Evolutionary conservation across 108 stramenopile species (phyloP), one percentile per base, ranked within the genome.

Genomic region (Nitzschia sp.): DNA sequence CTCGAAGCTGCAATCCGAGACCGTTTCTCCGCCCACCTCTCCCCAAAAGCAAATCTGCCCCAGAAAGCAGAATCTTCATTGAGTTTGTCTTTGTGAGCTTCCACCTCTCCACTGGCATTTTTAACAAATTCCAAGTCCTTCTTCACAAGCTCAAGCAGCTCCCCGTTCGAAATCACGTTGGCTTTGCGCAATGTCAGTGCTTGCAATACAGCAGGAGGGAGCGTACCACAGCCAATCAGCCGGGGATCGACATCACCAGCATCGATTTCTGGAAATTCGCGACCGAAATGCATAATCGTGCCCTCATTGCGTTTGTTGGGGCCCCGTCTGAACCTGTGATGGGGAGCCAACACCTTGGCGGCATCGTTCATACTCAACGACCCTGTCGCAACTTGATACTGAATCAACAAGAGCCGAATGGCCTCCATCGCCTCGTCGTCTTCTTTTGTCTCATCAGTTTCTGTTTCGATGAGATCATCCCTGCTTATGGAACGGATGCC

Each of bases 11-110:
- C 81, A 7, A 98, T 72, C 11, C 96, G 87, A 9, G 92, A 89
- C 59, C 90, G 86, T 70, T 97, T 96, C 48, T 85, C 90, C 6
- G 89, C 91, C 96, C 97, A 99, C 8, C 90, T 80, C 76, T 99
- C 97, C 10, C 96, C 95, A 69, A 97, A 97, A 21, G 93, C 90
- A 74, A 94, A 94, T 52, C 90, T 59, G 9, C 87, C 90, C 93
- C 93, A 92, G 76, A 95, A 95, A 11, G 84, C 89, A 6, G 90
- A 91, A 57, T 94, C 86, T 65, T 91, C 89, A 44, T 79, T 87
- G 41, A 93, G 73, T 52, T 87, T 91, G 39, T 76, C 75, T 41
- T 87, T 85, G 10, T 80, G 60, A 11, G 79, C 77, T 8, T 83
- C 85, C 39, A 76, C 73, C 41, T 65, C 60, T n/a, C 37, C 63